Base-by-base conservation (phyloP, 768 basidiomycete genomes). In the Psilocybe subaeruginosa region DNA sequence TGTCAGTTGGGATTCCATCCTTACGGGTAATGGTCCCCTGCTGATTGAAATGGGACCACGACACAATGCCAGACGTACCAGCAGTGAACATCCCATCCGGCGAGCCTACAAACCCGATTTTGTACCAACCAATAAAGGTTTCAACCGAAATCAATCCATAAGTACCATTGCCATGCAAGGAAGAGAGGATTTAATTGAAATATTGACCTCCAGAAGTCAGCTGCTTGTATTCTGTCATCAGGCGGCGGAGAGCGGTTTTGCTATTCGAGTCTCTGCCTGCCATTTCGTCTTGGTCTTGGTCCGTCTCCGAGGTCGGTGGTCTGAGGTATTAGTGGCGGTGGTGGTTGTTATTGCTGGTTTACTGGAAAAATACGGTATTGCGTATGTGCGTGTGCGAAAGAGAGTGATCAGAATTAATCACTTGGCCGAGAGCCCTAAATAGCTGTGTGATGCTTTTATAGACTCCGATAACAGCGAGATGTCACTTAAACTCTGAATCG, bases 61-160 rank as follows among this genome's bases (percentile, higher is more conserved):
- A 6, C 23, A 23, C 23, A 23, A 57, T 1, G 31, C 43, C 56
- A 54, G 17, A 48, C 73, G 60, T 64, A 84, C 90, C 93, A 62
- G 96, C 95, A 52, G 95, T 97, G 72, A 97, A 97, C 95, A 98
- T 97, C 58, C 89, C 91, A 75, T 98, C 96, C 5, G 93, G 92
- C 14, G 92, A 88, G 65, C 91, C 91, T 92, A 56, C 53, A 53
- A 43, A 5, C 3, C 41, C 37, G 37, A 39, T 8, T 39, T 37
- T 39, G 37, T 39, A 2, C 37, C 37, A 39, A 39, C 3, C 37
- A 39, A 39, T 39, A 39, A 39, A 2, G 23, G 23, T 23, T 23
- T 23, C 23, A 39, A 39, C 41, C 16, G 33, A 14, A 17, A 46
- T 52, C 11, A 30, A 45, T 35, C 6, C 19, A 23, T 23, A 37